A percentile compares a stretch with the other conserved stretches of the same genome.
Evolutionary conservation across 371 early-diverging fungal genomes (phyloP).

Genomic region (Phascolomyces articulosus): DNA sequence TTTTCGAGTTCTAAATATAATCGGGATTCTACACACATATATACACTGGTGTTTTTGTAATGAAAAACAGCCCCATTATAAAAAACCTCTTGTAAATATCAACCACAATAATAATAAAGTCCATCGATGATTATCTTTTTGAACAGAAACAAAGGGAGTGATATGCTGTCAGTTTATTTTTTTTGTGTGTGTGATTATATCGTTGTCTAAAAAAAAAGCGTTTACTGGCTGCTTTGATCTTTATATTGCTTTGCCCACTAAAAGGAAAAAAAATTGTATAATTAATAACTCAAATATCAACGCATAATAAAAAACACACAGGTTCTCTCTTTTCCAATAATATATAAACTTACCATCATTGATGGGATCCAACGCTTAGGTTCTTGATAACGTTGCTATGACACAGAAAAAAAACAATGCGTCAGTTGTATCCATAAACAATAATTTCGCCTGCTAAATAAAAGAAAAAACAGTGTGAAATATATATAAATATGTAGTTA

Average conservation of each 20-base stretch:
- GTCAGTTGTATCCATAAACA: too few relatives aligned
- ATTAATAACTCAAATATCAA: background rate
- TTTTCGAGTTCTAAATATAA: too few relatives aligned
- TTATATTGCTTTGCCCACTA: constrained; percentile 82
- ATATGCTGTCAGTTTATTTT: constrained; percentile 3
- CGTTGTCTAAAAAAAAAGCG: background rate
- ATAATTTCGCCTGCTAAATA: too few relatives aligned
- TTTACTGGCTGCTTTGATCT: constrained; percentile 29
- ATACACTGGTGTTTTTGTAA: too few relatives aligned
- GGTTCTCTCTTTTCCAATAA: background rate
- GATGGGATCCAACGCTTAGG: constrained; percentile 84
- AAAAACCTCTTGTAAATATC: too few relatives aligned
- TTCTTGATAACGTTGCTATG: constrained; percentile 62
- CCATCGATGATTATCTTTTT: too few relatives aligned
- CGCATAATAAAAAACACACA: too few relatives aligned
- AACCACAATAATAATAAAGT: too few relatives aligned
- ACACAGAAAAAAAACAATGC: too few relatives aligned
- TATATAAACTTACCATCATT: constrained; percentile 70
- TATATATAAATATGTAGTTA: constrained; percentile 18
- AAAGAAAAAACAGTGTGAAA: background rate
- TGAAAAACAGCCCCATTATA: too few relatives aligned
- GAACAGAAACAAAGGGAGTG: background rate
- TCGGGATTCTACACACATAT: too few relatives aligned
- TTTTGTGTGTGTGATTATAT: too few relatives aligned
- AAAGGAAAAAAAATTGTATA: constrained; percentile 5